Evolutionary conservation across 768 basidiomycete species (phyloP).

Genomic region (Termitomyces sp.): DNA sequence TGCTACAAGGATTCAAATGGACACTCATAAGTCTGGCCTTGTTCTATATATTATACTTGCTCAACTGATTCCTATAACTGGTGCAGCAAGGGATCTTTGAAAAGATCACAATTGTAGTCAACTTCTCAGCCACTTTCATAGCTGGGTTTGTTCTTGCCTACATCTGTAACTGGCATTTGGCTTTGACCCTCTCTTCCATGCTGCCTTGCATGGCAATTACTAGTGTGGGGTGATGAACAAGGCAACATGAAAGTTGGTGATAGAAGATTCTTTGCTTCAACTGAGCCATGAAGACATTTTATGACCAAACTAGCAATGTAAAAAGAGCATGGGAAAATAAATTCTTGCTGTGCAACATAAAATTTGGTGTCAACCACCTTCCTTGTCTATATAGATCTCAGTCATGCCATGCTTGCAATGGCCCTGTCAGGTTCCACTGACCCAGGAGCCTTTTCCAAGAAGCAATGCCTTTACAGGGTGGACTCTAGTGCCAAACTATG

Average conservation of each 20-base stretch:
- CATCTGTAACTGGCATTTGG: slow-evolving; percentile 69
- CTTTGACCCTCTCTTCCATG: slow-evolving; percentile 77
- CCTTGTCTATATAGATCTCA: too few species aligned
- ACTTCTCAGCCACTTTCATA: slow-evolving; percentile 65
- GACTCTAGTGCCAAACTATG: too few species aligned
- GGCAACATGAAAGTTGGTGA: slow-evolving; percentile 59
- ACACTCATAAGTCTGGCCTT: slow-evolving; percentile 55
- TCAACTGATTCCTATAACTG: slow-evolving; percentile 39
- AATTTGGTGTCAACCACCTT: too few species aligned
- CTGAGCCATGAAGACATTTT: slow-evolving; percentile 78
- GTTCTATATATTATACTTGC: neutral
- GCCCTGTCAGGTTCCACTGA: too few species aligned
- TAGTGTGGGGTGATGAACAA: slow-evolving; percentile 71
- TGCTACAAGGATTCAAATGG: slow-evolving; percentile 86
- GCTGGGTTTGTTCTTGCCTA: slow-evolving; percentile 79
- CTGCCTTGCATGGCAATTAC: slow-evolving; percentile 78
- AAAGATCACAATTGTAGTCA: slow-evolving; percentile 70
- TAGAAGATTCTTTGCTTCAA: slow-evolving; percentile 60
- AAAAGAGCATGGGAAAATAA: slow-evolving; percentile 6
- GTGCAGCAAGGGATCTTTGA: slow-evolving; percentile 91
- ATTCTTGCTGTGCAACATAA: too few species aligned
- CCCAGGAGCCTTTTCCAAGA: too few species aligned
- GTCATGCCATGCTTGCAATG: too few species aligned
- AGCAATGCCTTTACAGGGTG: too few species aligned
- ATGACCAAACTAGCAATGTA: slow-evolving; percentile 9